A percentile compares a stretch with the other conserved stretches of the same genome.
These are phyloP conservation scores for Mycena chlorophos DNA, from an alignment of 768 basidiomycete genomes.

Conservation along the genomic window DNA sequence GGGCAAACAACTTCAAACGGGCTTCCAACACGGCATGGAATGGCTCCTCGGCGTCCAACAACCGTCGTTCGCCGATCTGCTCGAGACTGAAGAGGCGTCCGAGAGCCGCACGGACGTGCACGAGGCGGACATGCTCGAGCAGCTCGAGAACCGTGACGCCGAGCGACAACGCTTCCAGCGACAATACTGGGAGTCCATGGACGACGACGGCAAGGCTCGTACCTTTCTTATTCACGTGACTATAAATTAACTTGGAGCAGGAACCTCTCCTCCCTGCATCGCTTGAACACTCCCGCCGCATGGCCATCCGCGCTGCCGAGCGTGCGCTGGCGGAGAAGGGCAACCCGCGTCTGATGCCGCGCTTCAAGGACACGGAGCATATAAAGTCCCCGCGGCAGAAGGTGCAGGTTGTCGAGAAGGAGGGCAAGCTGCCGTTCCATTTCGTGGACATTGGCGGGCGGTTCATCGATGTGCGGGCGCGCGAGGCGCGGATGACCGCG, in stretches of 20 bases:
- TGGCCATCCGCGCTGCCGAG: slow-evolving; percentile 37
- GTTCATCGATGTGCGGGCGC: slow-evolving; percentile 61
- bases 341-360: slow-evolving; percentile 40
- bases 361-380: slow-evolving; percentile 35
- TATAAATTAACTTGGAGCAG: slow-evolving; percentile 34
- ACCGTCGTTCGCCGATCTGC: slow-evolving; percentile 11
- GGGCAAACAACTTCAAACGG: slow-evolving; percentile 72
- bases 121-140: slow-evolving; percentile 63
- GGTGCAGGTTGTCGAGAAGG: slow-evolving; percentile 39
- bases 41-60: slow-evolving; percentile 59
- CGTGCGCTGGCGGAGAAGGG: slow-evolving; percentile 38
- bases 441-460: slow-evolving; percentile 76
- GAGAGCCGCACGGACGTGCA: slow-evolving; percentile 39
- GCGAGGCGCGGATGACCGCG: slow-evolving; percentile 47
- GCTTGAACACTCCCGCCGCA: slow-evolving; percentile 49
- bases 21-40: slow-evolving; percentile 84
- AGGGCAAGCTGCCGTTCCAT: slow-evolving; percentile 55
- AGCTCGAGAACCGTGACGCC: slow-evolving; percentile 53
- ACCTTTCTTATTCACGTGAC: slow-evolving; percentile 5
- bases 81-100: not conserved
- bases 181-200: slow-evolving; percentile 77
- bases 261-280: slow-evolving; percentile 61
- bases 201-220: slow-evolving; percentile 63
- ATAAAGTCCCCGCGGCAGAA: slow-evolving; percentile 38
- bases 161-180: slow-evolving; percentile 67